phyloP scores from a whole-genome alignment of 2,329 filamentous ascomycete genomes.

The Cytospora paraplurivora region DNA sequence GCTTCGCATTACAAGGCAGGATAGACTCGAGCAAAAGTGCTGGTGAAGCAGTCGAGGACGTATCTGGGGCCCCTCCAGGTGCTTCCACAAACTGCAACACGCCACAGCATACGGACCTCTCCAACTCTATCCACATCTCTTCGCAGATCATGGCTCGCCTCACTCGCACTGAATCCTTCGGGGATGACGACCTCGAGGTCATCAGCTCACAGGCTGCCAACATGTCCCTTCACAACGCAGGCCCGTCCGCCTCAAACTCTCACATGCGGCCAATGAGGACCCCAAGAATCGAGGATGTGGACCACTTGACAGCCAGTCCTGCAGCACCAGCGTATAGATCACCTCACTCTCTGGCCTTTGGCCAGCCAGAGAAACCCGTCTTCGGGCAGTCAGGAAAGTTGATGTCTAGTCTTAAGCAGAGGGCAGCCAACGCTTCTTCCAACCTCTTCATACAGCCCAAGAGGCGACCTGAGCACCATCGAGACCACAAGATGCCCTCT shows the following conservation, averaged over 20 bases:
- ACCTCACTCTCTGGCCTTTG: constrained; percentile 16
- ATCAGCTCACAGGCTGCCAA: constrained; percentile 39
- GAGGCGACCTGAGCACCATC: constrained; percentile 60
- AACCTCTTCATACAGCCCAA: constrained; percentile 55
- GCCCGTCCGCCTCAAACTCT: constrained; percentile 33
- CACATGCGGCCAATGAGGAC: constrained; percentile 42
- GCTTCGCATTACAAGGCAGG: not conserved
- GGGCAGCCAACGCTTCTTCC: constrained; percentile 45
- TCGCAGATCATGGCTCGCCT: constrained; percentile 33
- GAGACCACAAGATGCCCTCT: constrained; percentile 50
- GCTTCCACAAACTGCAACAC: constrained; percentile 33
- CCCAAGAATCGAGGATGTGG: constrained; percentile 36
- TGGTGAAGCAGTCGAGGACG: constrained; percentile 15
- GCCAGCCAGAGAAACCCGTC: constrained; percentile 35
- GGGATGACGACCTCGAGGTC: constrained; percentile 40
- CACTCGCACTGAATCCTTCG: constrained; percentile 38
- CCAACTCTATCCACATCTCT: not conserved
- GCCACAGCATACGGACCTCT: constrained; percentile 32
- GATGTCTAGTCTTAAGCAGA: constrained; percentile 55
- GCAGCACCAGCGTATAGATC: constrained; percentile 16
- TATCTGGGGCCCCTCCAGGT: constrained; percentile 29
- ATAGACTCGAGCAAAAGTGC: not conserved
- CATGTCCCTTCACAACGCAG: constrained; percentile 25
- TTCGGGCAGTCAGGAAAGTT: constrained; percentile 47
- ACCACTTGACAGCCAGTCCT: constrained; percentile 38